Percentiles rank a stretch among this genome's conserved stretches.
Evolutionary conservation across 2,329 filamentous ascomycete species (phyloP).

Genomic region (Cytospora paraplurivora): DNA sequence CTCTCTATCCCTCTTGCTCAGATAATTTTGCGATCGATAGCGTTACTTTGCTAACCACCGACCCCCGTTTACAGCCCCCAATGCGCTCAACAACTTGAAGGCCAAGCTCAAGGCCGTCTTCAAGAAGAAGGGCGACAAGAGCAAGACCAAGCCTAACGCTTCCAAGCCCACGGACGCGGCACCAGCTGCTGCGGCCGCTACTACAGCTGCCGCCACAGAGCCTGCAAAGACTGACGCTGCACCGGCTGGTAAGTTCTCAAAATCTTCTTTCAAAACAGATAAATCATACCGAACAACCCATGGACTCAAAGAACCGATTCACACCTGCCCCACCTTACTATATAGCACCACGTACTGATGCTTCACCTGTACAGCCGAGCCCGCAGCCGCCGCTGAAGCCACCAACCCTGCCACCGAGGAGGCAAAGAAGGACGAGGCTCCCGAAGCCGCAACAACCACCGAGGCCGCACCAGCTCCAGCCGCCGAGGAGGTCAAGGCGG

Average conservation of each 20-base stretch:
- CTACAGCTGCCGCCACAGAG: slow-evolving; percentile 36
- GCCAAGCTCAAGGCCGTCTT: slow-evolving; percentile 57
- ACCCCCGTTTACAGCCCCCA: slow-evolving; percentile 42
- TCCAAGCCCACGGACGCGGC: slow-evolving; percentile 34
- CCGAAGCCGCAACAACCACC: slow-evolving; percentile 32
- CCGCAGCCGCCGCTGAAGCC: slow-evolving; percentile 28
- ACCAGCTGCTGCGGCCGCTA: slow-evolving; percentile 35
- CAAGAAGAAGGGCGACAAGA: slow-evolving; percentile 48
- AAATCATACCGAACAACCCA: too few species aligned
- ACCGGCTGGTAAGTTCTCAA: slow-evolving; percentile 35
- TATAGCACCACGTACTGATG: not conserved
- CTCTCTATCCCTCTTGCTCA: slow-evolving; percentile 2
- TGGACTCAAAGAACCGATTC: too few species aligned
- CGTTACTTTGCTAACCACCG: slow-evolving; percentile 28
- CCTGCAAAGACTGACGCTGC: slow-evolving; percentile 42
- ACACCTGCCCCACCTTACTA: not conserved
- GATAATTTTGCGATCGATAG: too few species aligned
- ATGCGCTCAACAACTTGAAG: slow-evolving; percentile 58
- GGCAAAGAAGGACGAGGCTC: slow-evolving; percentile 32
- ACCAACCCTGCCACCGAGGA: slow-evolving; percentile 34
- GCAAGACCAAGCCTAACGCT: slow-evolving; percentile 30
- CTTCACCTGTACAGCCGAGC: slow-evolving; percentile 23
- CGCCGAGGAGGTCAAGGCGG: slow-evolving; percentile 30
- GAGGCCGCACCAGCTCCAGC: slow-evolving; percentile 33
- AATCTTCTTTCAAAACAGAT: too few species aligned